Evolutionary conservation across 768 basidiomycete genomes (phyloP).

Genomic region (Grammothele lineata): DNA sequence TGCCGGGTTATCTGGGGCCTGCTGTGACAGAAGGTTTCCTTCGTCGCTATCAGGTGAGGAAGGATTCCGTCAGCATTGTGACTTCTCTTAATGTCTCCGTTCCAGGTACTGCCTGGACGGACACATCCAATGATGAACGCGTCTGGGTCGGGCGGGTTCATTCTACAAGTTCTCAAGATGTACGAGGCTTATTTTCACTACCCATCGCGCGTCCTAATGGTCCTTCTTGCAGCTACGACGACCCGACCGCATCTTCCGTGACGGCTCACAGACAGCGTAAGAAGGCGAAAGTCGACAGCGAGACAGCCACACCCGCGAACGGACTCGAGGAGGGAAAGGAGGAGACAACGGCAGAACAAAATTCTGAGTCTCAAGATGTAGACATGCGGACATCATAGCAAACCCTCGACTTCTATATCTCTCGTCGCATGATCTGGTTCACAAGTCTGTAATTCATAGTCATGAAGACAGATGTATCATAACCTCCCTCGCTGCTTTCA

Average conservation of each 20-base stretch:
- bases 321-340: neutral
- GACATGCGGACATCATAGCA: constrained; percentile 14
- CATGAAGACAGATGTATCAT: no score
- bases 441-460: no score
- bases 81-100: neutral
- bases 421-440: no score
- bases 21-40: constrained; percentile 84
- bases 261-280: constrained; percentile 44
- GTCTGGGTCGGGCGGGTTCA: constrained; percentile 83
- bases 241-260: constrained; percentile 55
- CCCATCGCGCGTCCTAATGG: neutral
- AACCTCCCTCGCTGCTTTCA: no score
- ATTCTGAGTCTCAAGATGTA: neutral
- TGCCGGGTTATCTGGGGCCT: constrained; percentile 69
- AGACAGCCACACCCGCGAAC: neutral
- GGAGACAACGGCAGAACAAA: neutral
- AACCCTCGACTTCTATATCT: neutral
- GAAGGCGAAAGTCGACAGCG: constrained; percentile 28
- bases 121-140: constrained; percentile 95
- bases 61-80: neutral
- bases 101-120: constrained; percentile 82
- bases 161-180: constrained; percentile 87
- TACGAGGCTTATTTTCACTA: constrained; percentile 30
- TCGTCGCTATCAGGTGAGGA: constrained; percentile 78
- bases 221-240: constrained; percentile 47